These are phyloP conservation scores for Colletotrichum musae DNA, from an alignment of 2,329 filamentous ascomycete species.

Conservation along the genomic window DNA sequence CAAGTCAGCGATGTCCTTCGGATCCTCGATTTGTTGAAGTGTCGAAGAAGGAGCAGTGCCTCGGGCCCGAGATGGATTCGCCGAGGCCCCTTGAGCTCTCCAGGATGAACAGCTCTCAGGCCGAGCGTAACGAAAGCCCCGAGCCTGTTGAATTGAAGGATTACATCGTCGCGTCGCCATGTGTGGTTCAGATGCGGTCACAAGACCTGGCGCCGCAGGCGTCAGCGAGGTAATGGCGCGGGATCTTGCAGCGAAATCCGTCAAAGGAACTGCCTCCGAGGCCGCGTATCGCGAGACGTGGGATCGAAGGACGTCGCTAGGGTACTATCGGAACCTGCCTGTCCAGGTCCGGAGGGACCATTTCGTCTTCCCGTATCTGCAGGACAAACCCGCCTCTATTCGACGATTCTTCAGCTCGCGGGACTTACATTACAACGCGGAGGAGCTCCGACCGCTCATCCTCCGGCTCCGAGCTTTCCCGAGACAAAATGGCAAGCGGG, in stretches of 20 bases:
- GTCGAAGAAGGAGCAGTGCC: slow-evolving; percentile 5
- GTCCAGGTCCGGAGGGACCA: slow-evolving; percentile 42
- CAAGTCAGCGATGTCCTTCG: slow-evolving; percentile 24
- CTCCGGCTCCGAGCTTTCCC: not conserved
- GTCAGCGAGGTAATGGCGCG: slow-evolving; percentile 39
- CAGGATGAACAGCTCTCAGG: not conserved
- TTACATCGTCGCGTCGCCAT: slow-evolving; percentile 44
- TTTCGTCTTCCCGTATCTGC: slow-evolving; percentile 44
- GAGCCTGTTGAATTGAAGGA: slow-evolving; percentile 42
- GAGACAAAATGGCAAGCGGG: no score
- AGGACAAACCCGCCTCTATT: slow-evolving; percentile 42
- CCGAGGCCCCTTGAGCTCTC: slow-evolving; percentile 23
- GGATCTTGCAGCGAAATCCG: slow-evolving; percentile 25
- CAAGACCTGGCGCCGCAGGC: slow-evolving; percentile 36
- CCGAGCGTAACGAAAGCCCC: not conserved
- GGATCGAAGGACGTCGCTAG: slow-evolving; percentile 36
- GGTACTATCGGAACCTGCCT: slow-evolving; percentile 42
- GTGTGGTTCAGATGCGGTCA: slow-evolving; percentile 40
- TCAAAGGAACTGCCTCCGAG: slow-evolving; percentile 40
- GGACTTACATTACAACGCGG: slow-evolving; percentile 35
- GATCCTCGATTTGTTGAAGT: slow-evolving; percentile 30
- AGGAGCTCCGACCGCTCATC: slow-evolving; percentile 44
- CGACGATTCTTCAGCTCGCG: slow-evolving; percentile 40
- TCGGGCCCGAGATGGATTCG: slow-evolving; percentile 24
- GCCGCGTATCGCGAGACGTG: slow-evolving; percentile 35